Base-by-base conservation (phyloP, 2,329 filamentous ascomycete genomes). In the Didymella pinodella region DNA sequence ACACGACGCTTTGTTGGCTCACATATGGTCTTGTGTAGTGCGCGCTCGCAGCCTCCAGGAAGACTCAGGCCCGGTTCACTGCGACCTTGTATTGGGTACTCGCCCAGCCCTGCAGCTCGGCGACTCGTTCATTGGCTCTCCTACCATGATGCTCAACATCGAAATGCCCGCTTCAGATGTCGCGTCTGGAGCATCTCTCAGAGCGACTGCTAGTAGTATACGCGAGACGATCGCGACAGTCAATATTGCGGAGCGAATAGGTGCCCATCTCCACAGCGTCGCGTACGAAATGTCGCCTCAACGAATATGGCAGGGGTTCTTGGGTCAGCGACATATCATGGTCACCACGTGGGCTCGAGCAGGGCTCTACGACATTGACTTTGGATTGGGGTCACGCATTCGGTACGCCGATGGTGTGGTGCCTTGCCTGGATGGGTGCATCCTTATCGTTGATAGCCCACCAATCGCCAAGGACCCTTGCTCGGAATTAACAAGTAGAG, bases 261-360 rank as follows among this genome's bases (percentile, higher is more conserved):
- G 38, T 4, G 51, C 29, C 32, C 55, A 62, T 45, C 52, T 59
- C 11, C 55, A 62, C n/a, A 62, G 55, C 28, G 20, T 41, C 7
- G 55, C 59, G 12, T 62, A 62, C n/a, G 59, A 59, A 28, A 57
- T 54, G 48, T 59, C 55, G 0, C 55, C 55, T 10, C 55, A 59
- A 22, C 55, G 59, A 2, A 53, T 62, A 4, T 62, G 55, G 59
- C 59, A 62, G 18, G 59, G 48, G 20, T 62, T 59, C 12, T 31
- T 62, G 1, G 59, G 59, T 26, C 51, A 22, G 11, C 43, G 59
- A 4, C 59, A 62, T 16, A 50, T 59, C 8, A n/a, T 62, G 28
- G 59, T 62, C 31, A 62, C 59, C 1, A 59, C 55, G 1, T 62
- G 55, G 59, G 59, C 51, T n/a, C 59, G 59, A 18, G 59, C 59